Evolutionary conservation across 2,329 filamentous ascomycete species (phyloP).

Genomic region (Diaporthe citriasiana): DNA sequence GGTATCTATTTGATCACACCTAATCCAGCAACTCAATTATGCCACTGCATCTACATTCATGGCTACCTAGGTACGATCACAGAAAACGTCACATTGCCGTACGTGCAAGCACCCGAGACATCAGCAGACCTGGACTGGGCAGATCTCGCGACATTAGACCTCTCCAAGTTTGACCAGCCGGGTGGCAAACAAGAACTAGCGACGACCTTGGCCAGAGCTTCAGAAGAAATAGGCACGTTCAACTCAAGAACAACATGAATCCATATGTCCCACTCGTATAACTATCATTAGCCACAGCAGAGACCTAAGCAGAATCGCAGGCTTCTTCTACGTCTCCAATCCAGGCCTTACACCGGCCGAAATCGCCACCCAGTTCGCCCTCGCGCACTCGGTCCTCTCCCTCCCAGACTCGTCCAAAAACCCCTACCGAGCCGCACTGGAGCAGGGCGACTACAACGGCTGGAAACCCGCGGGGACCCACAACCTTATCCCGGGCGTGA

Average conservation of each 20-base stretch:
- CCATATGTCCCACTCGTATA: background rate
- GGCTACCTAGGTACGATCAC: background rate
- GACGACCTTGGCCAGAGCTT: slow-evolving; percentile 40
- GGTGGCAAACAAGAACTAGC: slow-evolving; percentile 45
- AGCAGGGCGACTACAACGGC: slow-evolving; percentile 66
- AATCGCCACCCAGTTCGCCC: slow-evolving; percentile 68
- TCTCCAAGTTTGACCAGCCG: slow-evolving; percentile 39
- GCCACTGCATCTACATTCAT: background rate
- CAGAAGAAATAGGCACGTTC: slow-evolving; percentile 35
- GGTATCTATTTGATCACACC: background rate
- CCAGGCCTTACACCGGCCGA: slow-evolving; percentile 68
- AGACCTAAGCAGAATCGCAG: background rate
- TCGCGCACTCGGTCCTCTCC: slow-evolving; percentile 63
- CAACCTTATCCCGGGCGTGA: slow-evolving; percentile 51
- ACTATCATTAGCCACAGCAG: too few relatives aligned
- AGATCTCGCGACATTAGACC: slow-evolving; percentile 37
- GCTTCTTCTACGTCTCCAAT: slow-evolving; percentile 72
- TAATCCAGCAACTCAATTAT: background rate
- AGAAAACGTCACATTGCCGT: background rate
- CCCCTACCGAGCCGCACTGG: slow-evolving; percentile 60
- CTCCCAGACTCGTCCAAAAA: slow-evolving; percentile 69
- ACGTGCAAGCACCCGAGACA: slow-evolving; percentile 14
- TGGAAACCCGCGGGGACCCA: slow-evolving; percentile 59
- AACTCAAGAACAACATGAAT: background rate
- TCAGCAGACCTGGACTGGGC: slow-evolving; percentile 22